Conservation (phyloP, 352 stramenopile species). For the Phytophthora sojae region DNA sequence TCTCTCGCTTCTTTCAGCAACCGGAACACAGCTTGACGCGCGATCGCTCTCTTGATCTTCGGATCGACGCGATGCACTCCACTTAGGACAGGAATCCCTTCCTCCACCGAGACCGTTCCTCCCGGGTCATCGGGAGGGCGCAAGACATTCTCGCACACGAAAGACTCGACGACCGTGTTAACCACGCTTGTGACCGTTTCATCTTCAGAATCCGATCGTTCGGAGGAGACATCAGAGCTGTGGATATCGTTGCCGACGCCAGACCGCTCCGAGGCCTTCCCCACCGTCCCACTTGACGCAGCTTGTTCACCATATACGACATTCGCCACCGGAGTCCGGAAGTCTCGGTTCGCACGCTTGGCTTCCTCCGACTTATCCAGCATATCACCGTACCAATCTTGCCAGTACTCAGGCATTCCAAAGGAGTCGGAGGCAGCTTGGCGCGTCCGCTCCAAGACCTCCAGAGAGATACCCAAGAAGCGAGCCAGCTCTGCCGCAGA, state of each 20-base stretch:
- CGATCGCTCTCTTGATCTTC: too few relatives aligned
- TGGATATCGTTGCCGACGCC: not conserved
- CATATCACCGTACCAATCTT: not conserved
- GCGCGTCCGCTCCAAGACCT: not conserved
- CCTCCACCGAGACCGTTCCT: too few relatives aligned
- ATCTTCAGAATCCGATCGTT: too few relatives aligned
- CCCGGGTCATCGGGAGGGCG: too few relatives aligned
- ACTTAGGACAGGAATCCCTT: too few relatives aligned
- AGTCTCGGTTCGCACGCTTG: constrained; percentile 5
- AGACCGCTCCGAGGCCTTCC: not conserved
- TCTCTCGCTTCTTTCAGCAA: too few relatives aligned
- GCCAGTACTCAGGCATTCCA: constrained; percentile 5
- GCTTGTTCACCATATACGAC: not conserved
- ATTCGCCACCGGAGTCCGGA: not conserved
- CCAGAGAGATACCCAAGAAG: not conserved
- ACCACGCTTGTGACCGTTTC: not conserved
- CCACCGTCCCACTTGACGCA: not conserved
- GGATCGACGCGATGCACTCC: too few relatives aligned
- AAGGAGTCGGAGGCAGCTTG: not conserved
- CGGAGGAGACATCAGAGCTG: not conserved
- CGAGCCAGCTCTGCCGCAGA: not conserved
- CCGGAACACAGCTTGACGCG: too few relatives aligned
- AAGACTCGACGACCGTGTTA: not conserved
- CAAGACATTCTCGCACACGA: too few relatives aligned
- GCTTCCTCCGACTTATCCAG: constrained; percentile 1